phyloP scores from a whole-genome alignment of 2,329 filamentous ascomycete species.

The Monosporascus sp. region DNA sequence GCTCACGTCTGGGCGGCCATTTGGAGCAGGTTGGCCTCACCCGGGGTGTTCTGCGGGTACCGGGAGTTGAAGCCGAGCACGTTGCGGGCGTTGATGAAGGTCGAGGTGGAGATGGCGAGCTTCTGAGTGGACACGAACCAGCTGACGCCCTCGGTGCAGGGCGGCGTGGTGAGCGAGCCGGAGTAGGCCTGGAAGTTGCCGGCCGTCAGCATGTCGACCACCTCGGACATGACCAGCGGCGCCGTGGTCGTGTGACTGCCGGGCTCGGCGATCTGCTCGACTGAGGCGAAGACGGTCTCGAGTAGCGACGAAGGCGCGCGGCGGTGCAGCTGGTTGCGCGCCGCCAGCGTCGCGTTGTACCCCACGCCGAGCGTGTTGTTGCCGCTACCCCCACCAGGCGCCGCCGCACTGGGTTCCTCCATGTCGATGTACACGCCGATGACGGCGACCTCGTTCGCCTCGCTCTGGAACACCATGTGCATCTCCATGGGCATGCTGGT shows the following conservation, averaged over 20 bases:
- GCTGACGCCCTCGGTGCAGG: slow-evolving; percentile 41
- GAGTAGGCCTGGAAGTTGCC: slow-evolving; percentile 38
- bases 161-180: slow-evolving; percentile 45
- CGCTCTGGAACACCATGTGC: slow-evolving; percentile 55
- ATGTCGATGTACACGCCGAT: slow-evolving; percentile 40
- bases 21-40: slow-evolving; percentile 32
- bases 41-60: slow-evolving; percentile 38
- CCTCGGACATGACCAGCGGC: slow-evolving; percentile 39
- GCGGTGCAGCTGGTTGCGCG: slow-evolving; percentile 35
- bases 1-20: not conserved
- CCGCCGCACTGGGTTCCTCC: slow-evolving; percentile 19
- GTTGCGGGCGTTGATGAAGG: slow-evolving; percentile 34
- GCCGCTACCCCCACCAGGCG: slow-evolving; percentile 8
- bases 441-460: slow-evolving; percentile 35
- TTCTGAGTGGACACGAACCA: slow-evolving; percentile 44
- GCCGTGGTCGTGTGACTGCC: slow-evolving; percentile 35
- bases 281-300: slow-evolving; percentile 40
- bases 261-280: slow-evolving; percentile 36
- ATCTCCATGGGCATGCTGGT: slow-evolving; percentile 47
- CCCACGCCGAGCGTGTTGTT: slow-evolving; percentile 7
- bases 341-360: slow-evolving; percentile 34
- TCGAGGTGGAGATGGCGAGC: slow-evolving; percentile 31
- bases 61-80: slow-evolving; percentile 45
- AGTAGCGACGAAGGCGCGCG: slow-evolving; percentile 34
- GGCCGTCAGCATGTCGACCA: slow-evolving; percentile 31